Evolutionary conservation across 2,329 filamentous ascomycete species (phyloP), one percentile per base, ranked within the genome.

Genomic region (Phaeoacremonium minimum): DNA sequence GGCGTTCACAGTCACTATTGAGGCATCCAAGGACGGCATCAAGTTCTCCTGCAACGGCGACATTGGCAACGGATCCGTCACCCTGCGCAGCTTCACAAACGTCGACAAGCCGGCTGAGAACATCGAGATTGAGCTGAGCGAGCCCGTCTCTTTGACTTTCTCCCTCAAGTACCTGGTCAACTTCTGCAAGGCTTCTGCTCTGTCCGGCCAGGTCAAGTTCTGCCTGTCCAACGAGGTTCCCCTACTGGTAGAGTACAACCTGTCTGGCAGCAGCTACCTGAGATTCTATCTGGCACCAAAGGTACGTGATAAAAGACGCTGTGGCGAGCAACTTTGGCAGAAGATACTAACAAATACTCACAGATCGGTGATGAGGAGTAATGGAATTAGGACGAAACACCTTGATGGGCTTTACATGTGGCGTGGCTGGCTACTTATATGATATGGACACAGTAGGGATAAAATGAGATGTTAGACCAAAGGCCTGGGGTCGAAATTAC

Each of bases 111-210:
- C 87, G 32, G 79, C 86, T 8, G 73, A 84, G 57, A 87, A 90
- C 57, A 85, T 97, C 52, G 78, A 87, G 47, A 96, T 98, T 62
- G 81, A 89, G 57, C 80, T 98, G 44, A 85, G 80, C 28, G 94
- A 98, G 71, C 88, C 93, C 35, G 93, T 98, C 43, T 77, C 87
- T 22, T 78, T 98, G 46, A 97, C 91, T 33, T 98, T 98, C 73
- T 97, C 93, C 20, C 85, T 98, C 55, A 98, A 98, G 73, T 98
- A 98, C 70, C 83, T 98, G 4, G 87, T 95, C 75, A 97, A 97
- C 78, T 98, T 98, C 73, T 97, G 93, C 85, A 98, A 98, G 73
- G 94, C 94, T 20, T 85, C 88, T 46, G 83, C 80, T 36, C 73
- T 98, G 43, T 91, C 90, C 28, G 71, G 64, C 50, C 75, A 77